These are phyloP conservation scores for Xylaria nigripes DNA, from an alignment of 495 filamentous ascomycete species.

Conservation along the genomic window DNA sequence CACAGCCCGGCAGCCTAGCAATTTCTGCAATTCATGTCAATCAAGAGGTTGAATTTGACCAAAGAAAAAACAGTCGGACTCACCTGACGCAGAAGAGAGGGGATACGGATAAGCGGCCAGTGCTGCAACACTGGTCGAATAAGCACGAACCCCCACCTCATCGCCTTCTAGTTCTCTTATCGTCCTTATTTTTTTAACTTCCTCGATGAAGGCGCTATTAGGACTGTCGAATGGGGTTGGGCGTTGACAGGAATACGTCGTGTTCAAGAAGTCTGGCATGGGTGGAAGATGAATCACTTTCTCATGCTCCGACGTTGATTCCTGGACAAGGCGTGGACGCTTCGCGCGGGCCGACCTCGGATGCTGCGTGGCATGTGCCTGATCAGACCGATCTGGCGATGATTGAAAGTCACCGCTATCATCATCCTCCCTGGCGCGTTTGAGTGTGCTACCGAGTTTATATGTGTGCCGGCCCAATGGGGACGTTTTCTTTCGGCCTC, in stretches of 20 bases:
- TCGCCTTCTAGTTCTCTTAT: constrained; percentile 64
- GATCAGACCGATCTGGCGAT: constrained; percentile 2
- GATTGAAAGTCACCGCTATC: constrained; percentile 3
- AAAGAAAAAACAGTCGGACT: not conserved
- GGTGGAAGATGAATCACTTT: constrained; percentile 37
- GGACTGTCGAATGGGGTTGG: constrained; percentile 60
- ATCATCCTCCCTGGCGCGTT: constrained; percentile 28
- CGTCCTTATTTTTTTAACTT: constrained; percentile 66
- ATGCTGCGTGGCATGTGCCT: constrained; percentile 8
- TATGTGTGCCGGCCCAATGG: not conserved
- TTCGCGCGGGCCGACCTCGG: constrained; percentile 19
- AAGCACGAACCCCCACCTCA: constrained; percentile 75
- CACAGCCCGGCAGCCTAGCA: constrained; percentile 67
- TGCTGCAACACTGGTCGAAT: constrained; percentile 76
- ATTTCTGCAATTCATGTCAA: constrained; percentile 51
- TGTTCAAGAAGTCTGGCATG: constrained; percentile 64
- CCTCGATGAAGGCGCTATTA: constrained; percentile 67
- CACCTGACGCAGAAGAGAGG: constrained; percentile 31
- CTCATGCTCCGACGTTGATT: constrained; percentile 69
- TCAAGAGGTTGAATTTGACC: not conserved
- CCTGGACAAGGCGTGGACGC: constrained; percentile 44
- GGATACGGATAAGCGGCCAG: constrained; percentile 69
- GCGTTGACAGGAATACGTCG: constrained; percentile 75
- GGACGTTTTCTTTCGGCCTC: constrained; percentile 36
- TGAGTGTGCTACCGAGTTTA: constrained; percentile 22